Base-by-base conservation (phyloP, 768 basidiomycete genomes). In the Hygrophorus russula region DNA sequence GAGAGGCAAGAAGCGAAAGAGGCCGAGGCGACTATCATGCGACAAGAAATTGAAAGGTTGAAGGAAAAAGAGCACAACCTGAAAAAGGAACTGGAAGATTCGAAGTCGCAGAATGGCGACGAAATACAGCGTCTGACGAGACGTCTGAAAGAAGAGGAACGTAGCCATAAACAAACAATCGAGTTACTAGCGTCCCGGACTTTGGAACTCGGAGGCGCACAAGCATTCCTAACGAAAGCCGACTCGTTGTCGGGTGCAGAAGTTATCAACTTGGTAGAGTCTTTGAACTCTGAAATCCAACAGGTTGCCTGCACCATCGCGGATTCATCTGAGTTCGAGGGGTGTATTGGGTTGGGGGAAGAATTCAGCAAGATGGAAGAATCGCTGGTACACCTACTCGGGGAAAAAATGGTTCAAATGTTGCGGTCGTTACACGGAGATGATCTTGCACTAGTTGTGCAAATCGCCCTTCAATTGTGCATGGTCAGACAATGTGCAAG, bases 231-330 rank as follows among this genome's bases (percentile, higher is more conserved):
- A 36, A 60, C 62, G 1, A 68, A 61, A 13, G 64, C 63, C 0
- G 72, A 75, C 46, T 33, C 55, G 0, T 56, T 66, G 36, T 67
- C 74, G 3, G 65, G 63, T 3, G 59, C 61, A 14, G 71, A 76
- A 27, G 64, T 76, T 11, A 57, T 66, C 20, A 53, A 46, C 2
- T 63, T 69, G 49, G 56, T 77, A 11, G 62, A 67, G 37, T 57
- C 59, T 12, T 53, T 78, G n/a, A 71, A 76, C 39, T 55, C 67
- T 5, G 66, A 67, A 46, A 69, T 74, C 24, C 63, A 64, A 27
- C 71, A 76, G 50, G 65, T 64, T 12, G 68, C 73, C 2, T 68
- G 69, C 0, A 62, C 59, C 44, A 63, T 76, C 44, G 65, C 73
- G 1, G 72, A 73, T 37, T 39, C 61, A 1, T 67, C 68, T 55